phyloP scores from a whole-genome alignment of 495 filamentous ascomycete species.

The Oleoguttula mirabilis region DNA sequence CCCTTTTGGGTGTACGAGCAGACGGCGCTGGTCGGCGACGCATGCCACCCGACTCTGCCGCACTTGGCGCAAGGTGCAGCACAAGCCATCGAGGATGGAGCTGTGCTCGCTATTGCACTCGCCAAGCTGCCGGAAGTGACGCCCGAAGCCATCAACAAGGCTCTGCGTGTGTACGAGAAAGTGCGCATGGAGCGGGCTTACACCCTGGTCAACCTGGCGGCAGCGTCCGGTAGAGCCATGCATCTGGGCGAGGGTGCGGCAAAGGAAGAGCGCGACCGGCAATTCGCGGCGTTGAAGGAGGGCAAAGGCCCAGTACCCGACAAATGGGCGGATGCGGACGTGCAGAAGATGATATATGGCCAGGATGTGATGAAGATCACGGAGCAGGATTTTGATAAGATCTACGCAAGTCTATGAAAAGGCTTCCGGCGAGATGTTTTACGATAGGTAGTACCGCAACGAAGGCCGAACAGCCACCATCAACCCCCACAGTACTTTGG shows the following conservation, averaged over 20 bases:
- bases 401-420: no score
- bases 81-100: slow-evolving; percentile 74
- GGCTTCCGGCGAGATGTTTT: no score
- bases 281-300: slow-evolving; percentile 50
- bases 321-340: slow-evolving; percentile 71
- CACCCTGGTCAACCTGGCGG: slow-evolving; percentile 58
- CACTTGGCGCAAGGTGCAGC: slow-evolving; percentile 71
- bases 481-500: no score
- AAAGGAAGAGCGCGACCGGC: slow-evolving; percentile 62
- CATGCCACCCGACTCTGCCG: slow-evolving; percentile 68
- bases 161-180: slow-evolving; percentile 58
- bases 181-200: slow-evolving; percentile 60
- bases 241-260: slow-evolving; percentile 65
- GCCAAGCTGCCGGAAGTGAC: slow-evolving; percentile 40
- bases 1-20: slow-evolving; percentile 56
- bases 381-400: slow-evolving; percentile 47
- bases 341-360: slow-evolving; percentile 66
- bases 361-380: slow-evolving; percentile 53
- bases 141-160: slow-evolving; percentile 47
- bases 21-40: slow-evolving; percentile 64
- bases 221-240: slow-evolving; percentile 50
- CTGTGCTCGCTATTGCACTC: slow-evolving; percentile 56
- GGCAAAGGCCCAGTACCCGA: slow-evolving; percentile 53
- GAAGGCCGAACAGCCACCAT: no score
- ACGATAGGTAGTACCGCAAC: no score